Evolutionary conservation across 768 basidiomycete genomes (phyloP).

Genomic region (Hericium erinaceus): DNA sequence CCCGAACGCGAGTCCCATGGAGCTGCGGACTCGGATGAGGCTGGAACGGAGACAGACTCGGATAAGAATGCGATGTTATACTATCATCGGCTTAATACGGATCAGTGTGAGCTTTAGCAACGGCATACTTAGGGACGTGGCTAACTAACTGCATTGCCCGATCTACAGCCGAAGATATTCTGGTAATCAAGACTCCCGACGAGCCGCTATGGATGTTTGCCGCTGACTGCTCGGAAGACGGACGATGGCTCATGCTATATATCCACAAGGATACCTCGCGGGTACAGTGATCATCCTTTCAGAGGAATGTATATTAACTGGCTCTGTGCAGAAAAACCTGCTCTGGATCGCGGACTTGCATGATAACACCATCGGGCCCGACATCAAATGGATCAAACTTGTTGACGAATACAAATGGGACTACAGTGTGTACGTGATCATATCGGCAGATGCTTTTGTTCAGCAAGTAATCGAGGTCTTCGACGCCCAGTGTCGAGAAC

Average conservation of each 20-base stretch:
- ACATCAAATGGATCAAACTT: conserved; percentile 68
- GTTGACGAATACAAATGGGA: conserved; percentile 59
- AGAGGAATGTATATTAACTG: too few species aligned
- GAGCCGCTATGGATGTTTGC: conserved; percentile 62
- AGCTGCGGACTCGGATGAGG: conserved; percentile 36
- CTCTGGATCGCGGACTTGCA: conserved; percentile 66
- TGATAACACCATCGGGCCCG: conserved; percentile 46
- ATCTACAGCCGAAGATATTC: conserved; percentile 50
- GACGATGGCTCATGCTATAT: conserved; percentile 50
- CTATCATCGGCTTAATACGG: conserved; percentile 66
- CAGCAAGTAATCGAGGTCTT: neutral
- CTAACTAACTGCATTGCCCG: neutral
- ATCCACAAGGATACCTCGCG: conserved; percentile 52
- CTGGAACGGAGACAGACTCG: conserved; percentile 47
- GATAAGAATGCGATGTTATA: conserved; percentile 67
- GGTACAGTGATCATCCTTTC: conserved; percentile 25
- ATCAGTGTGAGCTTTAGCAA: conserved; percentile 41
- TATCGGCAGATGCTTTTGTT: neutral
- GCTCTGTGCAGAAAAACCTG: conserved; percentile 47
- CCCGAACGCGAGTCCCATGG: conserved; percentile 42
- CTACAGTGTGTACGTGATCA: conserved; percentile 48
- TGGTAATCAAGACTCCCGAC: conserved; percentile 54
- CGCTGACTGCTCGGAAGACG: conserved; percentile 50
- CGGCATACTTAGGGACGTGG: neutral
- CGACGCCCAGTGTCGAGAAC: conserved; percentile 44